Conservation (phyloP, 2,329 filamentous ascomycete species). For the Botrytis paeoniae region DNA sequence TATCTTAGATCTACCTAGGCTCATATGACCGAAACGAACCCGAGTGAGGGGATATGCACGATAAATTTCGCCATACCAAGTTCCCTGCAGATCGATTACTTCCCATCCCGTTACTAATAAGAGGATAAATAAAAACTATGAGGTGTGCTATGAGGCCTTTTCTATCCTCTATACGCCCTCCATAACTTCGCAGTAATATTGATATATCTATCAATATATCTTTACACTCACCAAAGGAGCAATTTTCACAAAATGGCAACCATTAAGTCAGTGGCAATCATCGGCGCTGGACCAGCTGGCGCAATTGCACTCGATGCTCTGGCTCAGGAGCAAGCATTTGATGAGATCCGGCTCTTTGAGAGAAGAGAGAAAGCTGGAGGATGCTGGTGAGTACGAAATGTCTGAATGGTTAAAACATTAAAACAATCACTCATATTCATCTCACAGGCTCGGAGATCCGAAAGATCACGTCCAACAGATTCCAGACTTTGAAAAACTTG, state of each 20-base stretch:
- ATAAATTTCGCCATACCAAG: background rate
- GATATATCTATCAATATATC: background rate
- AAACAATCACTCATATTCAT: background rate
- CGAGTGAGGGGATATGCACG: constrained; percentile 8
- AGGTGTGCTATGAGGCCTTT: background rate
- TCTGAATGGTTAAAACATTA: background rate
- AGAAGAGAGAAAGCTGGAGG: constrained; percentile 57
- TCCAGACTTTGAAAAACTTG: constrained; percentile 47
- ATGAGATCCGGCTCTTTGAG: constrained; percentile 60
- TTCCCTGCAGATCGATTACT: background rate
- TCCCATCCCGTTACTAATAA: background rate
- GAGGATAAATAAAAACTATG: background rate
- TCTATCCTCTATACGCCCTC: background rate
- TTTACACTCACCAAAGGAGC: background rate
- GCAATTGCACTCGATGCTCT: constrained; percentile 60
- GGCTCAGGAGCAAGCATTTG: constrained; percentile 55
- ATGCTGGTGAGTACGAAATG: constrained; percentile 51
- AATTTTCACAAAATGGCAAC: constrained; percentile 25
- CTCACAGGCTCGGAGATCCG: constrained; percentile 43
- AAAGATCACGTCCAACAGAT: constrained; percentile 41
- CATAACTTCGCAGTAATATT: background rate
- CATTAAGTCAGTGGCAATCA: constrained; percentile 51
- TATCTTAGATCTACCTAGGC: constrained; percentile 1
- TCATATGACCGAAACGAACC: background rate
- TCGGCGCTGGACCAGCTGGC: constrained; percentile 59